Percentiles rank a stretch among this genome's conserved stretches.
Evolutionary conservation across 345 rosid species (phyloP).

Genomic region (Pseudoturritis turrita): DNA sequence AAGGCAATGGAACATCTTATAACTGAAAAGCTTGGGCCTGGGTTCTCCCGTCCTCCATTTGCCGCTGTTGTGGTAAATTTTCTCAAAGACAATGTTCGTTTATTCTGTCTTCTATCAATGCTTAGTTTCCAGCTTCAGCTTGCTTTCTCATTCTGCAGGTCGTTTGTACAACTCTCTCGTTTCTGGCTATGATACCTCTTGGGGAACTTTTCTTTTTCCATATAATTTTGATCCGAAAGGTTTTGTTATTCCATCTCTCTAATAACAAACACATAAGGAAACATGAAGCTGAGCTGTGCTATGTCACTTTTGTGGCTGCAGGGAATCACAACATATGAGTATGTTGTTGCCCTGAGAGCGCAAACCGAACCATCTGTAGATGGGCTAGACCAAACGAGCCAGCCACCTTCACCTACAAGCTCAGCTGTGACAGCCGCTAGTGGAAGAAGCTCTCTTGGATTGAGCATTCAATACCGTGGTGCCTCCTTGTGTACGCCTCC

Average conservation of each 20-base stretch:
- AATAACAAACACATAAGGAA: neutral
- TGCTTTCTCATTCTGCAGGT: constrained; percentile 41
- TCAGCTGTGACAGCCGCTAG: constrained; percentile 81
- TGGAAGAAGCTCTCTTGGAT: constrained; percentile 86
- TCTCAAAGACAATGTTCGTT: neutral
- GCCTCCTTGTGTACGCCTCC: constrained; percentile 94
- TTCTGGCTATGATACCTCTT: constrained; percentile 75
- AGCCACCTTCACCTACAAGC: constrained; percentile 74
- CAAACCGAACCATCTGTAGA: constrained; percentile 76
- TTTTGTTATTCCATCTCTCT: constrained; percentile 14
- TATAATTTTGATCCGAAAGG: constrained; percentile 83
- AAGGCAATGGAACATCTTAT: constrained; percentile 70
- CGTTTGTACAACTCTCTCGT: constrained; percentile 70
- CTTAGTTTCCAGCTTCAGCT: neutral
- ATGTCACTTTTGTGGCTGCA: constrained; percentile 28
- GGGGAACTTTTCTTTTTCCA: constrained; percentile 94
- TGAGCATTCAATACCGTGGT: constrained; percentile 76
- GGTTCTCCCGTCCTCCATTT: constrained; percentile 79
- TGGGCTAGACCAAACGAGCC: constrained; percentile 67
- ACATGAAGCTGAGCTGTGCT: neutral
- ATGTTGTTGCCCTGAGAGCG: constrained; percentile 88
- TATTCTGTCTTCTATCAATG: neutral
- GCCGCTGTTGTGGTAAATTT: constrained; percentile 64
- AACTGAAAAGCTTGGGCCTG: constrained; percentile 70
- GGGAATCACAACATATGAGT: constrained; percentile 96